These are phyloP conservation scores for Mycena latifolia DNA, from an alignment of 768 basidiomycete species.

Conservation along the genomic window DNA sequence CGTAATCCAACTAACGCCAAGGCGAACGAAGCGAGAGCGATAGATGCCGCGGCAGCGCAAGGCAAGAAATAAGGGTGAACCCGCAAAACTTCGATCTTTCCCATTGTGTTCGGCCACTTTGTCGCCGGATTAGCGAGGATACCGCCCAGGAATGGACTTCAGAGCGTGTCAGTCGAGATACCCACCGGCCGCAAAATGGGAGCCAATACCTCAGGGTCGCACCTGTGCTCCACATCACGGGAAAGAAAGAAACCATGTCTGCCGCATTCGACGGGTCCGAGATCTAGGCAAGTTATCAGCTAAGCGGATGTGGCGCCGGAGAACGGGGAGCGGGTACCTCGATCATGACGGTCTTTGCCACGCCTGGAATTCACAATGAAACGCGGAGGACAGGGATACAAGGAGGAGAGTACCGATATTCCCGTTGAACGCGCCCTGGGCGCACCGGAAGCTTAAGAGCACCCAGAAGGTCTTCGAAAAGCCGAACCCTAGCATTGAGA, in stretches of 20 bases:
- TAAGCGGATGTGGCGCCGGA: not conserved
- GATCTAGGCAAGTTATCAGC: not conserved
- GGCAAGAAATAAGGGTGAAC: constrained; percentile 28
- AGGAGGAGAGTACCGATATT: constrained; percentile 21
- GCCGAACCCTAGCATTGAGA: constrained; percentile 41
- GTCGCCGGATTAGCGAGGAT: constrained; percentile 19
- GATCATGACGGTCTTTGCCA: constrained; percentile 21
- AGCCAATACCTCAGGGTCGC: constrained; percentile 12
- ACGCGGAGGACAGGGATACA: not conserved
- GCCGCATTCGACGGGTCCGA: constrained; percentile 23
- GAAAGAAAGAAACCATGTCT: constrained; percentile 19
- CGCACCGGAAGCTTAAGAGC: constrained; percentile 23
- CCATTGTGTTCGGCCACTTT: constrained; percentile 29
- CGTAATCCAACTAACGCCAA: constrained; percentile 17
- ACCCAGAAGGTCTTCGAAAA: constrained; percentile 37
- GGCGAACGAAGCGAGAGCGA: constrained; percentile 18
- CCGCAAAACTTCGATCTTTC: constrained; percentile 21
- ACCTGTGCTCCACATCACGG: constrained; percentile 23
- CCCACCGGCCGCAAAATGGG: not conserved
- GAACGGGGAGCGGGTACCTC: constrained; percentile 1
- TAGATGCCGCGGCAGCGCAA: constrained; percentile 8
- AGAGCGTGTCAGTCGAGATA: not conserved
- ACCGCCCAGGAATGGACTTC: constrained; percentile 31
- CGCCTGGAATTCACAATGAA: not conserved
- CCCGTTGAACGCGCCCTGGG: constrained; percentile 30